These are phyloP conservation scores for Diophrys appendiculata DNA, from an alignment of 73 alveolate genomes.

Conservation along the genomic window DNA sequence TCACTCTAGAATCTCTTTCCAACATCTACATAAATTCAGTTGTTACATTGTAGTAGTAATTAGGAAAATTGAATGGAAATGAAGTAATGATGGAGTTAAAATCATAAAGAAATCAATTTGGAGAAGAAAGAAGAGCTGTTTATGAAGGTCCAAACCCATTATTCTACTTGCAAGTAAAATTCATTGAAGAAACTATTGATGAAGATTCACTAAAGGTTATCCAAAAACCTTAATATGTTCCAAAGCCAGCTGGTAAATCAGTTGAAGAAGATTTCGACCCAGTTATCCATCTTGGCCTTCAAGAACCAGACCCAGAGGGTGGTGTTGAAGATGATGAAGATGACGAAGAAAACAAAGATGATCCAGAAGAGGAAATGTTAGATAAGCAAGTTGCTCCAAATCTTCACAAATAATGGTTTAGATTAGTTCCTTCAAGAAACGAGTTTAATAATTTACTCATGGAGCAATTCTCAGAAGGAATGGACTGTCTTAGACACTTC, in stretches of 20 bases:
- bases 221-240: slow-evolving; percentile 58
- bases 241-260: slow-evolving; percentile 77
- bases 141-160: slow-evolving; percentile 64
- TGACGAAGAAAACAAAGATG: slow-evolving; percentile 57
- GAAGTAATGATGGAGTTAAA: slow-evolving; percentile 40
- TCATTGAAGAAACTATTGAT: slow-evolving; percentile 51
- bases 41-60: slow-evolving; percentile 40
- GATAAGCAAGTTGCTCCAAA: slow-evolving; percentile 17
- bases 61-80: slow-evolving; percentile 24
- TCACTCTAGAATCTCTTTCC: slow-evolving; percentile 80
- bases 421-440: slow-evolving; percentile 25
- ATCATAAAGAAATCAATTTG: slow-evolving; percentile 39
- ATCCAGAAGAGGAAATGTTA: slow-evolving; percentile 45
- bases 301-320: slow-evolving; percentile 37
- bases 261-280: slow-evolving; percentile 70
- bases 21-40: slow-evolving; percentile 75
- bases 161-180: slow-evolving; percentile 59
- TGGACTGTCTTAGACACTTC: slow-evolving; percentile 38
- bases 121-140: slow-evolving; percentile 46
- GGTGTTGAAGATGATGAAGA: slow-evolving; percentile 46
- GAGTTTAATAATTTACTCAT: slow-evolving; percentile 31
- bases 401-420: slow-evolving; percentile 35
- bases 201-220: slow-evolving; percentile 39
- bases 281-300: slow-evolving; percentile 49
- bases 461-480: slow-evolving; percentile 31